Evolutionary conservation across 805 yeast species (phyloP).

Genomic region (Zygosaccharomyces bailii): DNA sequence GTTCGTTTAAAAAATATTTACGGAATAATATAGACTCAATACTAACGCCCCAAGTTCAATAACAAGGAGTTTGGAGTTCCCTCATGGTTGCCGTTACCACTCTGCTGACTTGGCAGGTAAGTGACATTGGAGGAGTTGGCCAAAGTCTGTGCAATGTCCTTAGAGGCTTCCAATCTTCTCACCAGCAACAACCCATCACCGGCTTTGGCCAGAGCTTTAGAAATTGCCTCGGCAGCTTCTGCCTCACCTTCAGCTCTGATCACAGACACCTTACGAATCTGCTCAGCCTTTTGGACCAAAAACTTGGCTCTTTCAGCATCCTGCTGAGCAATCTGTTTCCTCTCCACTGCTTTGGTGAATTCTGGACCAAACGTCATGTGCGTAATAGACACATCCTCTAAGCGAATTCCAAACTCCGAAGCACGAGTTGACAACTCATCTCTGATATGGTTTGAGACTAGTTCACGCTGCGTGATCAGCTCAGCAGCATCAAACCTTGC

Average conservation of each 20-base stretch:
- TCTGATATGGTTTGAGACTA: slow-evolving; percentile 84
- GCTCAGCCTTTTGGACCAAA: slow-evolving; percentile 93
- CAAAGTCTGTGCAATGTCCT: slow-evolving; percentile 88
- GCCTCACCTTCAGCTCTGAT: slow-evolving; percentile 99
- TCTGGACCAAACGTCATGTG: slow-evolving; percentile 97
- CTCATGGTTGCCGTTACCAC: slow-evolving; percentile 41
- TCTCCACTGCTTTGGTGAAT: slow-evolving; percentile 97
- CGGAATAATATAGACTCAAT: background rate
- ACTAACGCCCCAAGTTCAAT: slow-evolving; percentile 66
- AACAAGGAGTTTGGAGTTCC: slow-evolving; percentile 51
- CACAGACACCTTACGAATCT: slow-evolving; percentile 90
- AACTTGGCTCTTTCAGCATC: slow-evolving; percentile 97
- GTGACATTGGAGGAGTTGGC: slow-evolving; percentile 82
- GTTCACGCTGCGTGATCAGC: slow-evolving; percentile 94
- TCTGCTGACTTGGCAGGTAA: slow-evolving; percentile 63
- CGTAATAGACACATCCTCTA: slow-evolving; percentile 96
- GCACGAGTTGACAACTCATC: slow-evolving; percentile 83
- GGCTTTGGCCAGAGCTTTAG: slow-evolving; percentile 86
- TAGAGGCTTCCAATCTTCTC: slow-evolving; percentile 93
- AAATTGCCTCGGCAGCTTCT: slow-evolving; percentile 93
- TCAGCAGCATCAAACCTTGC: slow-evolving; percentile 97
- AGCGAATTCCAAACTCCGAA: slow-evolving; percentile 78
- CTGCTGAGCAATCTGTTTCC: slow-evolving; percentile 98
- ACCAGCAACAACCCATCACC: slow-evolving; percentile 94
- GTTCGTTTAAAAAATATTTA: background rate